Evolutionary conservation across 306 rosid species (phyloP).

Genomic region (Vigna trinervia): DNA sequence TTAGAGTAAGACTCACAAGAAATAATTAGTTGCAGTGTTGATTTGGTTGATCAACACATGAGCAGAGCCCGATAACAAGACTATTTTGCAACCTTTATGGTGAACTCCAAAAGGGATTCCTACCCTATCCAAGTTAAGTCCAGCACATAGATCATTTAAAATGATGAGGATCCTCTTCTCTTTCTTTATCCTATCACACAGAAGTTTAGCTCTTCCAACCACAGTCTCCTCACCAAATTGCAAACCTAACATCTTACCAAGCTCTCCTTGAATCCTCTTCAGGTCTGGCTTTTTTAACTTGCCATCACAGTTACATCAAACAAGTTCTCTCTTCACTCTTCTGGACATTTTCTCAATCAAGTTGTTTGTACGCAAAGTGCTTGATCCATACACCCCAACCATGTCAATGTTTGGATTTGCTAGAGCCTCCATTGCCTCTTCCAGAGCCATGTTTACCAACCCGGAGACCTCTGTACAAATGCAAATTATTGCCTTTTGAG

Average conservation of each 20-base stretch:
- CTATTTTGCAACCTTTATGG: conserved; percentile 16
- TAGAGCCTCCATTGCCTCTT: not conserved
- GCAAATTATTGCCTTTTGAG: not conserved
- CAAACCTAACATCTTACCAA: conserved; percentile 1
- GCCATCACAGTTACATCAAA: conserved; percentile 3
- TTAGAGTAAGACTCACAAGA: not conserved
- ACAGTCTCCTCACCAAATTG: not conserved
- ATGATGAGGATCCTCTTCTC: conserved; percentile 10
- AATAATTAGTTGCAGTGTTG: not conserved
- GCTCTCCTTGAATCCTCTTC: conserved; percentile 3
- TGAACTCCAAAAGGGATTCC: conserved; percentile 25
- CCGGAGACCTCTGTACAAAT: not conserved
- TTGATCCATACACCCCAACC: not conserved
- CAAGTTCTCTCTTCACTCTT: conserved; percentile 1
- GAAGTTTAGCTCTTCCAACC: not conserved
- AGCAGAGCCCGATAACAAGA: not conserved
- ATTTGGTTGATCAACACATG: conserved; percentile 12
- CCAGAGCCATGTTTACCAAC: not conserved
- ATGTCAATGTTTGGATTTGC: not conserved
- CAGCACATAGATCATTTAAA: not conserved
- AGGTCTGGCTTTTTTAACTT: conserved; percentile 6
- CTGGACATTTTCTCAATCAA: too few relatives aligned
- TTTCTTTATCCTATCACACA: conserved; percentile 9
- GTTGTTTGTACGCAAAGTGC: not conserved
- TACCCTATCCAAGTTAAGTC: not conserved